These are phyloP conservation scores for Salinomyces thailandicus DNA, from an alignment of 2,329 filamentous ascomycete genomes.

Conservation along the genomic window DNA sequence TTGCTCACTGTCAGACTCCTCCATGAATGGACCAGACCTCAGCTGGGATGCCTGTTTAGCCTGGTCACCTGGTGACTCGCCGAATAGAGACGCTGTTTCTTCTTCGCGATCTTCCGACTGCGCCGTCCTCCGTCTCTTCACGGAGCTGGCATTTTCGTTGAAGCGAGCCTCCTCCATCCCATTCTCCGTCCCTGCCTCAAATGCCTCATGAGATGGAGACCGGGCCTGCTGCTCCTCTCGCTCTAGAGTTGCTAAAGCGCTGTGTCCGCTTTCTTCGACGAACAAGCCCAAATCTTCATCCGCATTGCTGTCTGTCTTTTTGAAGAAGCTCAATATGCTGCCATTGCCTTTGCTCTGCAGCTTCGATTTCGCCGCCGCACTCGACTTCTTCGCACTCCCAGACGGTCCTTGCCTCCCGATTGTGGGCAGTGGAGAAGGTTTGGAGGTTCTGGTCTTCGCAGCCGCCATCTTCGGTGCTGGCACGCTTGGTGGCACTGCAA, in stretches of 20 bases:
- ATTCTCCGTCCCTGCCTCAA: constrained; percentile 15
- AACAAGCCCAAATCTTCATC: constrained; percentile 25
- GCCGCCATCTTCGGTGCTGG: constrained; percentile 23
- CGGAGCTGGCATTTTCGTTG: constrained; percentile 33
- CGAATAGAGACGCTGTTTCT: constrained; percentile 32
- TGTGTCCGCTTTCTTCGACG: constrained; percentile 20
- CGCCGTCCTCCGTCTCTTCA: constrained; percentile 32
- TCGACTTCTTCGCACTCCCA: constrained; percentile 24
- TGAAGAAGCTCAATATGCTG: constrained; percentile 46
- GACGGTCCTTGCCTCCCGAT: constrained; percentile 21
- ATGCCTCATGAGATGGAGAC: constrained; percentile 5
- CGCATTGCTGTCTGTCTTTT: constrained; percentile 34
- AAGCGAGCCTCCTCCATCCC: constrained; percentile 24
- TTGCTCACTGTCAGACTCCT: constrained; percentile 57
- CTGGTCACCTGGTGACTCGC: neutral
- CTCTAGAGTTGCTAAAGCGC: neutral
- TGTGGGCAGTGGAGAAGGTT: constrained; percentile 17
- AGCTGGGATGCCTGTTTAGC: neutral
- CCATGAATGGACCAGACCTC: constrained; percentile 53
- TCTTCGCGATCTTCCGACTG: constrained; percentile 7
- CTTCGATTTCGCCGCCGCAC: constrained; percentile 28
- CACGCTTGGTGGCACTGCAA: constrained; percentile 21
- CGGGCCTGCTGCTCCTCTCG: constrained; percentile 3
- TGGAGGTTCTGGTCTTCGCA: constrained; percentile 18
- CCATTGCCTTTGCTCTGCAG: constrained; percentile 35